A percentile compares a stretch with the other conserved stretches of the same genome.
Evolutionary conservation across 176 grass and related monocot genomes (phyloP).

Genomic region (Avena eriantha): DNA sequence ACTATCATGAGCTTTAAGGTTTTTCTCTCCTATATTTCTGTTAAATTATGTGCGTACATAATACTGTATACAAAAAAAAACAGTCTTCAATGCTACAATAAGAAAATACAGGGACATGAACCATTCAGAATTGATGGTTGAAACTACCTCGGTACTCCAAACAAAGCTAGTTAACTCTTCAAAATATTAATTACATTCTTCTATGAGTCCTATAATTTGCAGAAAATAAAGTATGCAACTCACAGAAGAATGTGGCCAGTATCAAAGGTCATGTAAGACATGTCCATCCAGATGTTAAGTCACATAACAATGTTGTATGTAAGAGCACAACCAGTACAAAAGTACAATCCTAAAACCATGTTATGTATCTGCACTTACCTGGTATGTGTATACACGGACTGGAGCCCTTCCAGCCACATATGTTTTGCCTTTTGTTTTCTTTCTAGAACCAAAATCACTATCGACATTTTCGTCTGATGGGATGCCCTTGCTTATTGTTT

Average conservation of each 20-base stretch:
- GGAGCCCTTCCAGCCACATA: slow-evolving; percentile 54
- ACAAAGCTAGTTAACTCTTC: background rate
- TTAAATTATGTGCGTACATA: slow-evolving; percentile 32
- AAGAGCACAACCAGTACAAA: slow-evolving; percentile 6
- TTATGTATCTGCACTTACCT: slow-evolving; percentile 54
- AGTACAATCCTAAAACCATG: slow-evolving; percentile 25
- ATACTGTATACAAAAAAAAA: slow-evolving; percentile 28
- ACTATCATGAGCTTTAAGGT: slow-evolving; percentile 28
- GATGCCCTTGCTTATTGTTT: slow-evolving; percentile 48
- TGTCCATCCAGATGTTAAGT: background rate
- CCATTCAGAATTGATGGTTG: slow-evolving; percentile 19
- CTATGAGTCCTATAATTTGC: background rate
- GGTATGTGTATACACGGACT: slow-evolving; percentile 76
- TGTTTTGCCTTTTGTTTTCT: slow-evolving; percentile 57
- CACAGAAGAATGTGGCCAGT: background rate
- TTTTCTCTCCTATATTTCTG: slow-evolving; percentile 3
- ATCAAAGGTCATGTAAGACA: slow-evolving; percentile 22
- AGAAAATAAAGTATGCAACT: slow-evolving; percentile 9
- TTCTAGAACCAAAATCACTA: slow-evolving; percentile 49
- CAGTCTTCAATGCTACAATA: slow-evolving; percentile 12
- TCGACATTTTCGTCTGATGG: slow-evolving; percentile 45
- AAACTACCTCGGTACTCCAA: background rate
- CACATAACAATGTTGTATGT: background rate
- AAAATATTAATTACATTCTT: slow-evolving; percentile 16
- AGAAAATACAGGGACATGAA: slow-evolving; percentile 2